Conservation (phyloP, 2,329 filamentous ascomycete genomes). For the Colletotrichum tropicicola region DNA sequence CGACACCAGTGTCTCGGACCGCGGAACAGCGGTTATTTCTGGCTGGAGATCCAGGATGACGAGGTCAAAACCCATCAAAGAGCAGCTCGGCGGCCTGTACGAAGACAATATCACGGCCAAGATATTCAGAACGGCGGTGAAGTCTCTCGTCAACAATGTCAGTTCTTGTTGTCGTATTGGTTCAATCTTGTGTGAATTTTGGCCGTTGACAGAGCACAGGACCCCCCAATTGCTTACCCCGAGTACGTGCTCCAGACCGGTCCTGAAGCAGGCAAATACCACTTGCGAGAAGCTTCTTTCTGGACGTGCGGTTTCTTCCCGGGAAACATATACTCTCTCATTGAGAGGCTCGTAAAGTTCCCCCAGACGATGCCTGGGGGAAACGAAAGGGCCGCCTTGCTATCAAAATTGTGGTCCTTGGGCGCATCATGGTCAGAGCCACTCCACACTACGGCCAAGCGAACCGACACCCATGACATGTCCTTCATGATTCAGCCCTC, state of each 20-base stretch:
- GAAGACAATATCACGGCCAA: conserved; percentile 33
- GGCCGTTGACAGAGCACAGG: background rate
- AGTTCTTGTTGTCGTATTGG: no score
- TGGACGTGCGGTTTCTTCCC: conserved; percentile 53
- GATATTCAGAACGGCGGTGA: conserved; percentile 30
- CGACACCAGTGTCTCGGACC: conserved; percentile 23
- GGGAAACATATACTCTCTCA: conserved; percentile 43
- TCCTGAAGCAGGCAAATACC: conserved; percentile 27
- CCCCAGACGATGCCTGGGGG: conserved; percentile 34
- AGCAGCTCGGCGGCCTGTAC: conserved; percentile 22
- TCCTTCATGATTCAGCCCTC: conserved; percentile 62
- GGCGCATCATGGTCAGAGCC: conserved; percentile 45
- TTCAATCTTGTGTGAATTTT: background rate
- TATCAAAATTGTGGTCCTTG: conserved; percentile 35
- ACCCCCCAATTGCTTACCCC: conserved; percentile 31
- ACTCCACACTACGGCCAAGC: conserved; percentile 43
- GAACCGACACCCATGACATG: conserved; percentile 63
- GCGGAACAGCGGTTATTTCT: background rate
- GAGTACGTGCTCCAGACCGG: conserved; percentile 33
- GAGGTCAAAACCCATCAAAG: background rate
- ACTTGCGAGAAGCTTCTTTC: conserved; percentile 28
- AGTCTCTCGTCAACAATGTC: conserved; percentile 29
- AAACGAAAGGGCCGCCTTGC: conserved; percentile 21
- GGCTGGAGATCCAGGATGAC: background rate
- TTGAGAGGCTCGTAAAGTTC: conserved; percentile 43